Conservation (phyloP, 306 rosid genomes). For the Purshia tridentata region DNA sequence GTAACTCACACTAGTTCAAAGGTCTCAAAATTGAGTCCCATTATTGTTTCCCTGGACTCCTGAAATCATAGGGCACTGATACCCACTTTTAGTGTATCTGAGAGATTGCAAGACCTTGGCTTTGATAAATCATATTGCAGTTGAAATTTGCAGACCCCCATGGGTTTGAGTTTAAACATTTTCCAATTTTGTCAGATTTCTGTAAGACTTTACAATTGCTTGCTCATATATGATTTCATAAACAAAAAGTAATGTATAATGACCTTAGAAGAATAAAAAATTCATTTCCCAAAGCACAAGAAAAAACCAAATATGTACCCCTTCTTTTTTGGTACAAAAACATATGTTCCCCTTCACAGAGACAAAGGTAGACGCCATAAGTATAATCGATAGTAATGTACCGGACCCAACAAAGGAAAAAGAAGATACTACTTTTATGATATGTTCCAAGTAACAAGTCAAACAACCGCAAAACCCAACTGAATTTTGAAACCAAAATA, state of each 20-base stretch:
- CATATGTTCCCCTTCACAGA: neutral
- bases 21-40: neutral
- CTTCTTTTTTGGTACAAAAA: neutral
- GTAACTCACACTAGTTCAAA: neutral
- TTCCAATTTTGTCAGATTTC: neutral
- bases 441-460: neutral
- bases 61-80: neutral
- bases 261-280: neutral
- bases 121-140: neutral
- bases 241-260: neutral
- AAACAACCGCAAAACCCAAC: conserved; percentile 11
- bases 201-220: neutral
- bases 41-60: neutral
- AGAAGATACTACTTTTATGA: neutral
- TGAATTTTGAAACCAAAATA: conserved; percentile 2
- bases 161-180: neutral
- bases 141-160: neutral
- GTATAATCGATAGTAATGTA: conserved; percentile 4
- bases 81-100: neutral
- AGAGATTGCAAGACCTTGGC: neutral
- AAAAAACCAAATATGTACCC: conserved; percentile 1
- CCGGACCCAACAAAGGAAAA: neutral
- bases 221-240: neutral
- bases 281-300: neutral
- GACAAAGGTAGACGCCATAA: conserved; percentile 6